Base-by-base conservation (phyloP, 345 rosid genomes). In the Heritiera littoralis region DNA sequence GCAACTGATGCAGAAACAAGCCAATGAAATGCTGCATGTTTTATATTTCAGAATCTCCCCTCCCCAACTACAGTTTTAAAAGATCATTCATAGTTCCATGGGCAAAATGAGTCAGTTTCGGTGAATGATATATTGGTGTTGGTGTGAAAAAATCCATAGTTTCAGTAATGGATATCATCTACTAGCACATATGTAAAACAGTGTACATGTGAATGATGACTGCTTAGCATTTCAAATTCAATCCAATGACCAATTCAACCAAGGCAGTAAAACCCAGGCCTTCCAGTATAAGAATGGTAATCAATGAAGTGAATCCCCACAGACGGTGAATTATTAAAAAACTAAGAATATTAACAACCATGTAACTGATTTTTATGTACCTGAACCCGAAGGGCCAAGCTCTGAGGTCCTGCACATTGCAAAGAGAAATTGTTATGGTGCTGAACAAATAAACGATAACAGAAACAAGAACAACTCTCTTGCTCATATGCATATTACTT, bases 381-480 rank as follows among this genome's bases (percentile, higher is more conserved):
- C 95, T 67, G 90, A 85, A 79, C 72, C 58, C 60, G 81, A 78
- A 61, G 84, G 74, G 66, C 87, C 82, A 66, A 85, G 89, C 48
- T 88, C 92, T 0, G 86, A 84, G 64, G 92, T 79, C 85, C 95
- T 91, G 92, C 87, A 86, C 63, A 46, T 74, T 46, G 70, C 49
- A 38, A 77, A 76, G 77, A 69, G 43, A 51, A 65, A 32, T 58
- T 64, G 78, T 71, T 76, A 72, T 5, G 41, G 23, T 13, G 23
- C 41, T 18, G 66, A 61, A 63, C 5, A 67, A 52, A 59, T 13
- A 43, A 43, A 49, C 38, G 35, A 66, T 32, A 77, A 35, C 64
- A 18, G 72, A 51, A 52, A 13, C 12, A 38, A 32, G 6, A 66
- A 18, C 28, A 48, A 5, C 9, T 76, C 59, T 48, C 59, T 48